Evolutionary conservation across 345 rosid species (phyloP), one percentile per base, ranked within the genome.

Genomic region (Geranium brycei): DNA sequence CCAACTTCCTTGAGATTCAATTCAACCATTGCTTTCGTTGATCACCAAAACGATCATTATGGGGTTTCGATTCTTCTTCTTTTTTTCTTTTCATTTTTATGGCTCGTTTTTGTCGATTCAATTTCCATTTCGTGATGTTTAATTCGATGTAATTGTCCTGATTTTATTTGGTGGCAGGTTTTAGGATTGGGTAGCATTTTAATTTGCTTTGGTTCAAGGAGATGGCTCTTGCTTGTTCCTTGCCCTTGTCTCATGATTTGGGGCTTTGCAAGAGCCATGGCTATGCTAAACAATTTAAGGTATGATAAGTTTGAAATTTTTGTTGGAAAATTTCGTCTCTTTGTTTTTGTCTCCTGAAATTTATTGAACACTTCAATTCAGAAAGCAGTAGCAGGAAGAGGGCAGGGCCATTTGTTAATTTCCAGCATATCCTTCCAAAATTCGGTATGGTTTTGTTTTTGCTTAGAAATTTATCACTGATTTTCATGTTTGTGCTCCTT

Each of bases 211-310:
- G 53, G 53, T 47, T 11, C 53, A 11, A 47, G 53, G 53, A 47
- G 53, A 86, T 88, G 96, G 78, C 76, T 68, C 63, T 78, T 51
- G 68, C 76, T 77, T 90, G 88, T 81, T 81, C 90, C 57, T 71
- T 84, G 85, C 96, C 84, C 57, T 69, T 86, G 81, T 77, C 90
- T 74, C 78, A 72, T 82, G 79, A 78, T 58, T 30, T 80, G 79
- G 88, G 90, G 66, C 75, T 79, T 80, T 77, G 85, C 85, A 86
- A 75, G 87, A 81, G 77, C 85, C 85, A 75, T 75, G 62, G 58
- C 14, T 67, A 7, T 67, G 71, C 32, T 41, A 80, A 75, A 18
- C 81, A 69, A 66, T 71, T 71, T 28, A 72, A 73, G 90, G 96
- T 88, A n/a, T n/a, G n/a, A n/a, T n/a, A n/a, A n/a, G n/a, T n/a